These are phyloP conservation scores for Fraxinus cuspidata DNA, from an alignment of 257 asterid genomes.

Conservation along the genomic window DNA sequence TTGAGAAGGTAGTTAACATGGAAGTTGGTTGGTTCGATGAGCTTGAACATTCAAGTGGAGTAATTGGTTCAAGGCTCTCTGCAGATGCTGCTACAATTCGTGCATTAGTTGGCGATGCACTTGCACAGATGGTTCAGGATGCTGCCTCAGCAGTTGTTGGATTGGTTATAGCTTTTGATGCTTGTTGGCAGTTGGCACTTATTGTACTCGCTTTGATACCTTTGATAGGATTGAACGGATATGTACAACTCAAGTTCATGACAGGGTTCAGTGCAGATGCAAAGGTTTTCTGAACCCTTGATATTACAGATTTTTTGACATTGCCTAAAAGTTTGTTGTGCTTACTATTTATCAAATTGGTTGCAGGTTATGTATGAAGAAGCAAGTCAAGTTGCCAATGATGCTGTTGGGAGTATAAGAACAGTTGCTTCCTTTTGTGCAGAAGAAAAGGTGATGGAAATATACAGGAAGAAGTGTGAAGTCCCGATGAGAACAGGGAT, in stretches of 20 bases:
- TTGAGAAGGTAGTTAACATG: conserved; percentile 84
- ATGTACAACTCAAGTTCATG: conserved; percentile 60
- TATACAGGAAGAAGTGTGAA: conserved; percentile 54
- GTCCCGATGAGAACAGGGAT: conserved; percentile 49
- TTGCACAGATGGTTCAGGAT: conserved; percentile 83
- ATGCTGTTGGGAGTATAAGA: conserved; percentile 69
- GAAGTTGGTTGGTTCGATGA: conserved; percentile 91
- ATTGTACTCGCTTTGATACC: conserved; percentile 71
- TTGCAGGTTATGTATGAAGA: conserved; percentile 66
- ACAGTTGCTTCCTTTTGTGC: conserved; percentile 70
- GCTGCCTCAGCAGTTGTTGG: conserved; percentile 62
- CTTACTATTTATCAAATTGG: not conserved
- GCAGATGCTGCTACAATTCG: conserved; percentile 82
- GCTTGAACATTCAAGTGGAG: conserved; percentile 78
- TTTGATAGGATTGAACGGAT: conserved; percentile 65
- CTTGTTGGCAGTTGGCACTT: conserved; percentile 82
- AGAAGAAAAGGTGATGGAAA: conserved; percentile 58
- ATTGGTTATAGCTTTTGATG: conserved; percentile 60
- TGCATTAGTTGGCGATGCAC: conserved; percentile 83
- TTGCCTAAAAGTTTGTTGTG: not conserved
- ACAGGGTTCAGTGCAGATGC: conserved; percentile 83
- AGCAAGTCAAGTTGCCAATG: conserved; percentile 71
- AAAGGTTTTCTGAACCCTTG: conserved; percentile 40
- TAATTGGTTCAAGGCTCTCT: conserved; percentile 80
- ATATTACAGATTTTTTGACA: not conserved